Conservation (phyloP, 2,329 filamentous ascomycete species). For the Xylariaceae sp. region DNA sequence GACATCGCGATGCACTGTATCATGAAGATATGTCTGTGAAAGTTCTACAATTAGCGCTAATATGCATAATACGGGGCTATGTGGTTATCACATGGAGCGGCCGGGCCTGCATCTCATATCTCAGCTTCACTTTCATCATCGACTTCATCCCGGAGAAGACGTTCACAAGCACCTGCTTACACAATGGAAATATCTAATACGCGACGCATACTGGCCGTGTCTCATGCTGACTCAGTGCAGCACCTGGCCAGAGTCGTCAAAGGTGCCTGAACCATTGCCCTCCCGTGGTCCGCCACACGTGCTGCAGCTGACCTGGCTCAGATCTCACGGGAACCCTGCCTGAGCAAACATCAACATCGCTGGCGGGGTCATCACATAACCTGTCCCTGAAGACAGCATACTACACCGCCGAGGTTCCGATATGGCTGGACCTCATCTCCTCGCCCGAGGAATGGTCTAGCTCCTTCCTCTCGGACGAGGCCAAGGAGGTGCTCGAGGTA, state of each 20-base stretch:
- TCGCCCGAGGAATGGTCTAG: constrained; percentile 46
- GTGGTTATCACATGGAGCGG: not conserved
- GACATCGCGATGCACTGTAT: constrained; percentile 1
- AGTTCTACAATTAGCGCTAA: too few relatives aligned
- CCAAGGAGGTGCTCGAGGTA: constrained; percentile 53
- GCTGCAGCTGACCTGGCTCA: constrained; percentile 20
- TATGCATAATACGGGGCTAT: too few relatives aligned
- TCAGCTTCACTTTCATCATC: constrained; percentile 9
- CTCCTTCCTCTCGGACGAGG: constrained; percentile 53
- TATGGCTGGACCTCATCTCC: constrained; percentile 59
- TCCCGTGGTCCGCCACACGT: not conserved
- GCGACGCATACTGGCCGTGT: constrained; percentile 51
- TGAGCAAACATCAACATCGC: constrained; percentile 29
- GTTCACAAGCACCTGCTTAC: constrained; percentile 2
- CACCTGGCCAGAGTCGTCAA: constrained; percentile 44
- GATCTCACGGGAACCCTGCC: constrained; percentile 45
- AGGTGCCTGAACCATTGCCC: constrained; percentile 29
- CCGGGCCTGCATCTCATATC: constrained; percentile 1
- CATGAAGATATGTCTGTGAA: not conserved
- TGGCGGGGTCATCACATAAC: constrained; percentile 54
- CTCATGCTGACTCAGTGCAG: constrained; percentile 36
- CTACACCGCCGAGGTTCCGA: constrained; percentile 52
- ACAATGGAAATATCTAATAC: constrained; percentile 39
- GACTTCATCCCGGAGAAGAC: constrained; percentile 4
- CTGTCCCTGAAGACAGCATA: constrained; percentile 51